These are phyloP conservation scores for Claviceps cyperi DNA, from an alignment of 2,329 filamentous ascomycete genomes.

Conservation along the genomic window DNA sequence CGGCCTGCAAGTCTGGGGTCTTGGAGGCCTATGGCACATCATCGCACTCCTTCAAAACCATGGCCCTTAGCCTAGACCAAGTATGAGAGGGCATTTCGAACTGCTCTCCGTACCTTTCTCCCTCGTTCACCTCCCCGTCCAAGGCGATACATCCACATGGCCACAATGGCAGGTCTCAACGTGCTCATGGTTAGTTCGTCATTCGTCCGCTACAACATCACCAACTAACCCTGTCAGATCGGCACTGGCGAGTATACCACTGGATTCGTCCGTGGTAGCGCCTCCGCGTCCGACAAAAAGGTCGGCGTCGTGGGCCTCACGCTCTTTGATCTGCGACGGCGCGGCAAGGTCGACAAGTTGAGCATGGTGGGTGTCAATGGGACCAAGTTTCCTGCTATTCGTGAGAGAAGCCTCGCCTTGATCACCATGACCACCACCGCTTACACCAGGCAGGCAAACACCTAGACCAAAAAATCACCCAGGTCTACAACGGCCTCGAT, in stretches of 20 bases:
- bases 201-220: background rate
- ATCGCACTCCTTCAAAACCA: background rate
- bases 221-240: slow-evolving; percentile 32
- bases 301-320: slow-evolving; percentile 85
- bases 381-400: slow-evolving; percentile 80
- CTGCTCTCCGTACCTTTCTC: background rate
- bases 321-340: slow-evolving; percentile 72
- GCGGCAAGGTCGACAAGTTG: slow-evolving; percentile 75
- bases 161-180: slow-evolving; percentile 42
- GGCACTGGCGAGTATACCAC: slow-evolving; percentile 96
- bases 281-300: slow-evolving; percentile 86
- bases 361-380: slow-evolving; percentile 86
- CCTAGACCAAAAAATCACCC: slow-evolving; percentile 71
- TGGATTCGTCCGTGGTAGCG: slow-evolving; percentile 73
- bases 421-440: background rate
- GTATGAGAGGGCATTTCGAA: background rate
- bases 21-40: background rate
- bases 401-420: slow-evolving; percentile 31
- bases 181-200: slow-evolving; percentile 49
- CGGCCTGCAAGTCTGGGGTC: background rate
- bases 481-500: slow-evolving; percentile 81
- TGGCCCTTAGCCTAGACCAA: background rate
- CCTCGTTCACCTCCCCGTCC: background rate
- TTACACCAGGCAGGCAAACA: slow-evolving; percentile 48
- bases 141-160: background rate